Evolutionary conservation across 2,329 filamentous ascomycete species (phyloP).

Genomic region (Dothidotthia symphoricarpi): DNA sequence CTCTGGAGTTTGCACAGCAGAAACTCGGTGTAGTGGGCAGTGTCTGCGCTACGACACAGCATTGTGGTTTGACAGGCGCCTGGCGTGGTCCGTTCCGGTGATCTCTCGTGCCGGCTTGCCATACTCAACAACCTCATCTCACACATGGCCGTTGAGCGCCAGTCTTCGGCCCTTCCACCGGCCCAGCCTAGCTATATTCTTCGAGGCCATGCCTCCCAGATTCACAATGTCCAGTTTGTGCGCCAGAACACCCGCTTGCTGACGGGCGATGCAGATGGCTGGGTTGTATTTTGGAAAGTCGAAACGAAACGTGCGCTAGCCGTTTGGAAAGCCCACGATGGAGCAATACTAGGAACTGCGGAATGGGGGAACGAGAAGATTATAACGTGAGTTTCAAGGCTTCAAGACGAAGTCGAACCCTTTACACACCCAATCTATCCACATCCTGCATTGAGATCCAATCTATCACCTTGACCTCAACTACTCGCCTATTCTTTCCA

Average conservation of each 20-base stretch:
- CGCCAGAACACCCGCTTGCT: conserved; percentile 71
- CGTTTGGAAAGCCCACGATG: conserved; percentile 83
- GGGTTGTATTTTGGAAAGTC: conserved; percentile 81
- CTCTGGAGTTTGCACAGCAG: too few species aligned
- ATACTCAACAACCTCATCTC: conserved; percentile 22
- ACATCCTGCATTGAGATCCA: too few species aligned
- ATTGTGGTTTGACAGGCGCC: conserved; percentile 13
- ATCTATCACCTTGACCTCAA: too few species aligned
- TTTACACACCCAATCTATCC: not conserved
- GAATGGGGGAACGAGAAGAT: conserved; percentile 71
- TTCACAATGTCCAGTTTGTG: conserved; percentile 75
- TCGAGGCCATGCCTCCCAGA: conserved; percentile 77
- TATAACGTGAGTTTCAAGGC: conserved; percentile 67
- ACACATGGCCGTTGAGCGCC: conserved; percentile 31
- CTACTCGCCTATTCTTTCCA: conserved; percentile 2
- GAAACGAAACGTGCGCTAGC: conserved; percentile 75
- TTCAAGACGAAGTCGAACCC: not conserved
- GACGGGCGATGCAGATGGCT: conserved; percentile 88
- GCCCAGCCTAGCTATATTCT: conserved; percentile 68
- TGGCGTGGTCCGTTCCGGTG: conserved; percentile 11
- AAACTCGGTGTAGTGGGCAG: conserved; percentile 3
- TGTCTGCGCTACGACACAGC: conserved; percentile 13
- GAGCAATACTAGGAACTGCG: conserved; percentile 70
- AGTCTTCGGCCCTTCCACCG: conserved; percentile 43
- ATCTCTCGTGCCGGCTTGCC: conserved; percentile 36